A percentile compares a stretch with the other conserved stretches of the same genome.
phyloP scores from a whole-genome alignment of 208 protist species.

The Acanthamoeba castellanii region DNA sequence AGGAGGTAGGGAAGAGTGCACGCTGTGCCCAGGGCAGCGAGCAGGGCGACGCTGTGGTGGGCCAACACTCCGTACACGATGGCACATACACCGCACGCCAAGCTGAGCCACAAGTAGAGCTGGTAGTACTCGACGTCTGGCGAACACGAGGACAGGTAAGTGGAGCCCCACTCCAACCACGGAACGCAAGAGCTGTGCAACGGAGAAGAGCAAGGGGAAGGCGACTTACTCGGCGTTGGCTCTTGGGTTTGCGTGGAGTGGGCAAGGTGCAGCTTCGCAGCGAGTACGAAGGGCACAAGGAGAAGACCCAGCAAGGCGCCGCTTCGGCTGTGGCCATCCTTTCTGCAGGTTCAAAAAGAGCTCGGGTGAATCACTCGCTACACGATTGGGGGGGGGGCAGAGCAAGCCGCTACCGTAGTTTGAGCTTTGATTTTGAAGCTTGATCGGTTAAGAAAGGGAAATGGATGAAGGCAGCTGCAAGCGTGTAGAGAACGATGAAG shows the following conservation, averaged over 20 bases:
- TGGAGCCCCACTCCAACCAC: neutral
- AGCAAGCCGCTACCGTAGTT: neutral
- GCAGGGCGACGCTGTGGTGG: neutral
- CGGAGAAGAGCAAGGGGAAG: neutral
- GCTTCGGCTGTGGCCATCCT: constrained; percentile 15
- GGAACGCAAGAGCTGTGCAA: neutral
- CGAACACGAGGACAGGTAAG: neutral
- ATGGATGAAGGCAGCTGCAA: neutral
- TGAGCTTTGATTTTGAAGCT: constrained; percentile 30
- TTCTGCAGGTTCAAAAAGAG: neutral
- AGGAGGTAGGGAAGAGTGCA: neutral
- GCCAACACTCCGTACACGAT: constrained; percentile 1
- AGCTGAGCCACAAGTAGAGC: constrained; percentile 21
- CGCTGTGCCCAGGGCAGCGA: neutral
- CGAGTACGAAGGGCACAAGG: constrained; percentile 28
- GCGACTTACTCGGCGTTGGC: neutral
- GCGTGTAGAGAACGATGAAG: neutral
- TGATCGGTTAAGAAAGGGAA: neutral
- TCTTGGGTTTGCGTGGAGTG: neutral
- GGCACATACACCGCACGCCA: neutral
- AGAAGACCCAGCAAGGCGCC: neutral
- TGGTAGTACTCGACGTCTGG: constrained; percentile 1
- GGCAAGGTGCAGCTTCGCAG: constrained; percentile 22
- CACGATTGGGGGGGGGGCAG: neutral
- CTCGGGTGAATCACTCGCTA: neutral